Conservation (phyloP, 306 rosid genomes). For the cucumber (Cucumis sativus) region DNA sequence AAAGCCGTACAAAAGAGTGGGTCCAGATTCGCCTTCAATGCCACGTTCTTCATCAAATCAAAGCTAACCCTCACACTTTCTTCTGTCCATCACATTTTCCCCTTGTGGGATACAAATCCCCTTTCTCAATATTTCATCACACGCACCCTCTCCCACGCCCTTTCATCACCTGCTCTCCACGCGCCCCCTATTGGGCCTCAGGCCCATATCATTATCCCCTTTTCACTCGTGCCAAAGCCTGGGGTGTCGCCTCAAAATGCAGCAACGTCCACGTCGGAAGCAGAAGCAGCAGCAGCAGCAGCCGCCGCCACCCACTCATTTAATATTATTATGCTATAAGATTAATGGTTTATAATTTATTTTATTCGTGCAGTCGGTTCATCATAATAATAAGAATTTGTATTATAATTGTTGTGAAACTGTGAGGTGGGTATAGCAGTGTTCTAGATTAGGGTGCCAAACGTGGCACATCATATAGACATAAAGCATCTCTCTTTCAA, state of each 20-base stretch:
- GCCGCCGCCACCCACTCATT: conserved; percentile 3
- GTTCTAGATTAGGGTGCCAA: not conserved
- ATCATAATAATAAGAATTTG: not conserved
- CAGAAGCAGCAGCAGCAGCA: too few relatives aligned
- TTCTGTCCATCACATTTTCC: not conserved
- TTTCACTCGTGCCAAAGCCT: not conserved
- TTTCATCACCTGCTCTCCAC: not conserved
- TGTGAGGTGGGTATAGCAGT: not conserved
- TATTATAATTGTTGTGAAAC: not conserved
- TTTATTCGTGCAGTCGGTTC: not conserved
- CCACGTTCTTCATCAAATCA: not conserved
- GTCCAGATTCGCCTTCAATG: not conserved
- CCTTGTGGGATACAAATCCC: not conserved
- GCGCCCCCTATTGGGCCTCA: not conserved
- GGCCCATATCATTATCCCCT: not conserved
- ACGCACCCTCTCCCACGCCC: not conserved
- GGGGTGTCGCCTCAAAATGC: not conserved
- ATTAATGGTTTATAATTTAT: not conserved
- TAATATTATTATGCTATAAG: not conserved
- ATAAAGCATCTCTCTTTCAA: not conserved
- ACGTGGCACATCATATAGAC: not conserved
- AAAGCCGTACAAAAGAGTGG: not conserved
- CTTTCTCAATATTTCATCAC: not conserved
- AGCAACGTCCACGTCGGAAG: conserved; percentile 4
- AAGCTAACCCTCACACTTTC: not conserved